Evolutionary conservation across 2,329 filamentous ascomycete genomes (phyloP).

Genomic region (Monosporascus sp.): DNA sequence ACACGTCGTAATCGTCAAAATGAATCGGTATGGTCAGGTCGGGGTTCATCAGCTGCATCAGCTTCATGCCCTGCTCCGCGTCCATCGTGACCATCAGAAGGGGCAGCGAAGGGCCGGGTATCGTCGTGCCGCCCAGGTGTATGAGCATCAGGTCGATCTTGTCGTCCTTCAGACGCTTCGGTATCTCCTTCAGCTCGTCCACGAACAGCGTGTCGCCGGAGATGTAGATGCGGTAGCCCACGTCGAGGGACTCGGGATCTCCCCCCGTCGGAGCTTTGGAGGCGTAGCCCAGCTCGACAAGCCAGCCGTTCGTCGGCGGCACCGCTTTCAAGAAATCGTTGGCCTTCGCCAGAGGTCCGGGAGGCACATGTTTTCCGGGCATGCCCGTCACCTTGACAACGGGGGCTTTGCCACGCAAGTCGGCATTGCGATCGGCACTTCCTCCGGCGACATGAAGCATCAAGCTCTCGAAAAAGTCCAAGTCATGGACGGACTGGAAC

Average conservation of each 20-base stretch:
- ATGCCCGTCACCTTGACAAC: conserved; percentile 54
- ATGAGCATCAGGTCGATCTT: conserved; percentile 62
- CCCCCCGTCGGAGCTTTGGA: conserved; percentile 8
- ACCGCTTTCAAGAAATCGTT: conserved; percentile 37
- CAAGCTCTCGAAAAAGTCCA: conserved; percentile 51
- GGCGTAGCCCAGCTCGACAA: conserved; percentile 54
- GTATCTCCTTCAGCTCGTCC: conserved; percentile 57
- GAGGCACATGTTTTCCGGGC: conserved; percentile 58
- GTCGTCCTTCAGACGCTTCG: conserved; percentile 44
- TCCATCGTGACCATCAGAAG: conserved; percentile 67
- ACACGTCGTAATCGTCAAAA: conserved; percentile 60
- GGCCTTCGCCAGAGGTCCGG: conserved; percentile 31
- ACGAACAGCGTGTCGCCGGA: conserved; percentile 60
- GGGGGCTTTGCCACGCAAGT: conserved; percentile 31
- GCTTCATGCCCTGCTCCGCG: conserved; percentile 53
- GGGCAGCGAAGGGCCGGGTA: conserved; percentile 53
- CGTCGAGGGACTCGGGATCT: conserved; percentile 29
- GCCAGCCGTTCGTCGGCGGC: conserved; percentile 63
- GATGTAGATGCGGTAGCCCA: conserved; percentile 58
- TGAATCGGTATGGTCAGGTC: conserved; percentile 60
- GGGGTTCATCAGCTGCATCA: conserved; percentile 54
- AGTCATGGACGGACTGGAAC: conserved; percentile 48
- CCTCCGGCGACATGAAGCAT: conserved; percentile 29
- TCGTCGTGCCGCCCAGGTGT: conserved; percentile 61
- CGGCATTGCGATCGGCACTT: conserved; percentile 1